These are phyloP conservation scores for Hypomontagnella submonticulosa DNA, from an alignment of 495 filamentous ascomycete species.

Conservation along the genomic window DNA sequence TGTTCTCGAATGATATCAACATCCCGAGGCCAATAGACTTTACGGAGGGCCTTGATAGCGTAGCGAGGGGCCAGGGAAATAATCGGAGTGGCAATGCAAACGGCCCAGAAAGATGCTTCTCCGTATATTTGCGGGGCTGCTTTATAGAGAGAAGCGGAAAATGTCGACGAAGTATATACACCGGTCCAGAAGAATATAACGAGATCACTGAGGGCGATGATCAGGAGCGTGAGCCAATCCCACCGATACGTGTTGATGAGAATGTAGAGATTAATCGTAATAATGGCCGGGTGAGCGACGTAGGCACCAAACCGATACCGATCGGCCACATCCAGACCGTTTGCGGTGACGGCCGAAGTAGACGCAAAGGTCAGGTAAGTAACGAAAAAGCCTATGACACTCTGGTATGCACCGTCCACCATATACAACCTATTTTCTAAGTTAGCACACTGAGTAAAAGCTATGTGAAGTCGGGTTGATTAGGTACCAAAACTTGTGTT, in stretches of 20 bases:
- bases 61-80: constrained; percentile 88
- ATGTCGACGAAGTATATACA: constrained; percentile 79
- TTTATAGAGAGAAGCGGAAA: constrained; percentile 77
- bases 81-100: constrained; percentile 76
- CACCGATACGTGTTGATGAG: constrained; percentile 95
- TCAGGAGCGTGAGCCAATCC: constrained; percentile 93
- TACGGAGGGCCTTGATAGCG: constrained; percentile 84
- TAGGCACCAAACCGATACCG: constrained; percentile 84
- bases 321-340: constrained; percentile 78
- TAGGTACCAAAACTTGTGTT: constrained; percentile 92
- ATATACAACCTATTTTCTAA: constrained; percentile 83
- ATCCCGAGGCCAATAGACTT: constrained; percentile 90
- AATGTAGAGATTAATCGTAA: constrained; percentile 93
- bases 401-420: constrained; percentile 94
- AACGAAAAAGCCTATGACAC: constrained; percentile 91
- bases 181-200: constrained; percentile 98
- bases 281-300: constrained; percentile 78
- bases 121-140: constrained; percentile 82
- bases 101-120: constrained; percentile 85
- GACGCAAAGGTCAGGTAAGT: constrained; percentile 80
- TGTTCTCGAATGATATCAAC: constrained; percentile 97
- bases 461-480: background rate
- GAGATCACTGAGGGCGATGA: constrained; percentile 81
- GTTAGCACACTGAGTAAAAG: constrained; percentile 44
- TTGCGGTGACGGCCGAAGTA: constrained; percentile 72